phyloP scores from a whole-genome alignment of 768 basidiomycete species.

The Lentinula sp. region DNA sequence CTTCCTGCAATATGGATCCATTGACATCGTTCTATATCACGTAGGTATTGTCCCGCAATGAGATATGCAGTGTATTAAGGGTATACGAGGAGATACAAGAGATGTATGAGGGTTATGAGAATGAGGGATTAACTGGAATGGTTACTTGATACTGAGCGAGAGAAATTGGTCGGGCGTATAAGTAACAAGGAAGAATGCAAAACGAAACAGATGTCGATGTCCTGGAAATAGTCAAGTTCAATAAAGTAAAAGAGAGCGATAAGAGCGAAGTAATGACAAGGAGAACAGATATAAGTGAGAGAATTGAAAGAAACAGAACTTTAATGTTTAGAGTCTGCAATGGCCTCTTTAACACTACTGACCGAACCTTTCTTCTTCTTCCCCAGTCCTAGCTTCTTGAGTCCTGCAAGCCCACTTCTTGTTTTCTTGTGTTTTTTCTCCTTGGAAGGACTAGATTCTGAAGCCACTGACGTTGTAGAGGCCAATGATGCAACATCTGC shows the following conservation, averaged over 20 bases:
- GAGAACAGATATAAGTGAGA: not conserved
- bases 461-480: slow-evolving; percentile 25
- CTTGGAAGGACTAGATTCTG: slow-evolving; percentile 16
- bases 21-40: too few species aligned
- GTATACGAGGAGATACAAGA: slow-evolving; percentile 2
- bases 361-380: slow-evolving; percentile 49
- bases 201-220: not conserved
- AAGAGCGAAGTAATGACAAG: too few species aligned
- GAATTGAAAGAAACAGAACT: not conserved
- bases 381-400: slow-evolving; percentile 49
- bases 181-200: not conserved
- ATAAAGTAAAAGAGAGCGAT: not conserved
- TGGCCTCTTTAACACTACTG: slow-evolving; percentile 37
- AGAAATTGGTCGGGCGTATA: not conserved
- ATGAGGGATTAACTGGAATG: slow-evolving; percentile 1
- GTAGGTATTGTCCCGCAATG: not conserved
- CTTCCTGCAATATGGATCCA: too few species aligned
- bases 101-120: not conserved
- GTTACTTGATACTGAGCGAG: slow-evolving; percentile 1
- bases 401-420: slow-evolving; percentile 47
- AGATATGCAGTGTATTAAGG: slow-evolving; percentile 5
- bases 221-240: not conserved
- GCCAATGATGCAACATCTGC: slow-evolving; percentile 31
- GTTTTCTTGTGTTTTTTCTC: slow-evolving; percentile 46
- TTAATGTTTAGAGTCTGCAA: slow-evolving; percentile 7